Base-by-base conservation (phyloP, 2,329 filamentous ascomycete species). In the Parascedosporium putredinis region DNA sequence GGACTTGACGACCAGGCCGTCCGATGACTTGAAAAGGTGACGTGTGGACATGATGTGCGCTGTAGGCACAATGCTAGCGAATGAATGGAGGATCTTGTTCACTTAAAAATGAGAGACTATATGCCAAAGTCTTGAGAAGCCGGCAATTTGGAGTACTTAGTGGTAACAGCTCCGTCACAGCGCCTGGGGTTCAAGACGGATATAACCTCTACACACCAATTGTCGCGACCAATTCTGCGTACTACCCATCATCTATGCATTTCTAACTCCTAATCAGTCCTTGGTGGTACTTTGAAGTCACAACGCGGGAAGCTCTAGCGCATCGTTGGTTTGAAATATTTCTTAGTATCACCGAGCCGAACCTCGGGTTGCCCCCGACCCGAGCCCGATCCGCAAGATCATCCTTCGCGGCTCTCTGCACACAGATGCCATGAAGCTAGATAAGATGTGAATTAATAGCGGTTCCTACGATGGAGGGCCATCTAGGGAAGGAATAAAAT, bases 21-120 rank as follows among this genome's bases (percentile, higher is more conserved):
- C 73, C 1, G 73, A 55, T 14, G 74, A 74, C 52, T 71, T 60
- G 58, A 75, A 78, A 54, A 78, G 69, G 52, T 78, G 74, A 12
- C 70, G 66, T 51, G 67, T 74, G 22, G 74, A 78, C 74, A 78
- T 78, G 22, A 10, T 38, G 34, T 5, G 34, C 16, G 16, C n/a
- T 38, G 6, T 7, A 7, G 52, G 27, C 54, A 38, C 24, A 31
- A 31, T 31, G 27, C n/a, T 31, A 31, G 27, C 6, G 12, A 7
- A 31, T 6, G 27, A 31, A 12, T 31, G 12, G 12, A 6, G 27
- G 27, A 31, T 31, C 12, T 7, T 31, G 6, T 31, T 12, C 27
- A 31, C 12, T 12, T 31, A 31, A 31, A 12, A 7, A 12, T 31
- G 27, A 31, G 27, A 12, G 27, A 31, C 6, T 6, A 6, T 7